These are phyloP conservation scores for Chalciporus sp. DNA, from an alignment of 1,284 basidiomycete species.

Conservation along the genomic window DNA sequence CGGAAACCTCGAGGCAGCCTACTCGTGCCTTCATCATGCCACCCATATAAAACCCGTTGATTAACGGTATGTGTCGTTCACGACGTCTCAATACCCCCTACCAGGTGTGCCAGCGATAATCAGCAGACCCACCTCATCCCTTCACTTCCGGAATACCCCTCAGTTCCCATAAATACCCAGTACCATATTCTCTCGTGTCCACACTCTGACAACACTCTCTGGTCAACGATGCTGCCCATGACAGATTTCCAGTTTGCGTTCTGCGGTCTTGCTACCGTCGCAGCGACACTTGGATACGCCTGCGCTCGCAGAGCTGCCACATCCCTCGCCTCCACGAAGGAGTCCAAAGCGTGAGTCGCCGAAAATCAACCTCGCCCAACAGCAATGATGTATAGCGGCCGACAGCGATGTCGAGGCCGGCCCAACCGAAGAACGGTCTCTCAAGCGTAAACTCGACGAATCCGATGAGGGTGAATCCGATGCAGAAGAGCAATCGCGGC, in stretches of 20 bases:
- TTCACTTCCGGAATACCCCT: conserved; percentile 15
- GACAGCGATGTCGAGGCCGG: conserved; percentile 35
- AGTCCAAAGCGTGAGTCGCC: conserved; percentile 32
- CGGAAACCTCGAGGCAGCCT: conserved; percentile 35
- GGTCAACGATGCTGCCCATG: conserved; percentile 32
- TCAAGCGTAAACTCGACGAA: conserved; percentile 45
- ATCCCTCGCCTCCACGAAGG: conserved; percentile 18
- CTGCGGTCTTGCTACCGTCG: conserved; percentile 57
- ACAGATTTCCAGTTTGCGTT: conserved; percentile 49
- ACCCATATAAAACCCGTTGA: conserved; percentile 37
- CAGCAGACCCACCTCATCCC: conserved; percentile 3
- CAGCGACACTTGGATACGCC: conserved; percentile 59
- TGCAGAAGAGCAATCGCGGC: conserved; percentile 30
- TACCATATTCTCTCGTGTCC: neutral
- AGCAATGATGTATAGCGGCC: conserved; percentile 30
- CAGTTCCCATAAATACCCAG: conserved; percentile 25
- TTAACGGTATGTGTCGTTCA: conserved; percentile 15
- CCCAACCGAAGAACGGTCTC: conserved; percentile 33
- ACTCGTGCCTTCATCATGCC: conserved; percentile 29
- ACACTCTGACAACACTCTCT: neutral
- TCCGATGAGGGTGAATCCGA: conserved; percentile 33
- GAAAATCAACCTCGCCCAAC: conserved; percentile 34
- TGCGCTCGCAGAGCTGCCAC: conserved; percentile 44
- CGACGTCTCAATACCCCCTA: conserved; percentile 21
- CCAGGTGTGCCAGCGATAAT: conserved; percentile 24